Conservation (phyloP, 805 yeast species). For the Zygosaccharomyces kombuchaensis region DNA sequence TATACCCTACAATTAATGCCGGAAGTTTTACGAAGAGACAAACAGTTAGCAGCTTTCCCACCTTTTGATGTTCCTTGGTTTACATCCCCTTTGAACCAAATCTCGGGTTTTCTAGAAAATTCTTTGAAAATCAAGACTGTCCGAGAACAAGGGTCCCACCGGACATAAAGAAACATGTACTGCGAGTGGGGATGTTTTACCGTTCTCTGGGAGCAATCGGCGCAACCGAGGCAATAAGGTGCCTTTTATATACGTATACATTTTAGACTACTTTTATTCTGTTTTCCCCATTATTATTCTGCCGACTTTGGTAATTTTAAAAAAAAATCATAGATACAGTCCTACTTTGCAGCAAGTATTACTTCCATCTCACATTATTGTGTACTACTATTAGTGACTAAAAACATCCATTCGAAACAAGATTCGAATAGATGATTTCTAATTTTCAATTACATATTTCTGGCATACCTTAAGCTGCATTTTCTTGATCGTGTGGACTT, state of each 20-base stretch:
- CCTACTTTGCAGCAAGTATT: background rate
- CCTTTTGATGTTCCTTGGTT: slow-evolving; percentile 2
- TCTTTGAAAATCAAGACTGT: background rate
- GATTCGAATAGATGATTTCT: no score
- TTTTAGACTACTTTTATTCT: no score
- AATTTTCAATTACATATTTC: no score
- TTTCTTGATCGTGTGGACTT: no score
- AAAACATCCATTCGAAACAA: no score
- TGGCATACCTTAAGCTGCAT: no score
- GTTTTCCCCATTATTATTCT: no score
- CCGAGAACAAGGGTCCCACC: background rate
- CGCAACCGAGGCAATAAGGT: no score
- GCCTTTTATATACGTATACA: no score
- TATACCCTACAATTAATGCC: background rate
- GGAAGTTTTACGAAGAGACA: background rate
- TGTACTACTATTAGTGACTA: background rate
- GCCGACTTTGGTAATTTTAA: no score
- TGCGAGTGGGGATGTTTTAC: background rate
- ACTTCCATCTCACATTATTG: background rate
- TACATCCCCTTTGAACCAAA: slow-evolving; percentile 5
- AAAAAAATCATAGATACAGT: no score
- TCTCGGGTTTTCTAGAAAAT: slow-evolving; percentile 7
- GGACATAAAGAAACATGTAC: background rate
- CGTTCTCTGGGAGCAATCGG: no score
- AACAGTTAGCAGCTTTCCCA: background rate